Percentiles rank a stretch among this genome's conserved stretches.
Evolutionary conservation across 2,329 filamentous ascomycete species (phyloP).

Genomic region (Didymosphaeria variabile): DNA sequence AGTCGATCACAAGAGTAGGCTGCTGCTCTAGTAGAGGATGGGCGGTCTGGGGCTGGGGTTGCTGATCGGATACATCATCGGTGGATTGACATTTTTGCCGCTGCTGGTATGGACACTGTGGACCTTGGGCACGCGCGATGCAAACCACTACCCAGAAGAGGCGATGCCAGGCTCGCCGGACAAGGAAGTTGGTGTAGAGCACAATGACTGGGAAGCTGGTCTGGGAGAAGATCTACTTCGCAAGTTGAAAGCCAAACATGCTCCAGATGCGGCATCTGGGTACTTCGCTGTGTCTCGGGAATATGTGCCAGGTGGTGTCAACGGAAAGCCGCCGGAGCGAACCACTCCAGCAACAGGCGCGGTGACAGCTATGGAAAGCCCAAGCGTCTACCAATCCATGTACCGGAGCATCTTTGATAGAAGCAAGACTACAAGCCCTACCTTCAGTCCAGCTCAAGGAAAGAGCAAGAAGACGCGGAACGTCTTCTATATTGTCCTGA

Average conservation of each 20-base stretch:
- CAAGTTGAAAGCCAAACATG: constrained; percentile 48
- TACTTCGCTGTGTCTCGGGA: constrained; percentile 97
- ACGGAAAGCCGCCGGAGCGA: constrained; percentile 89
- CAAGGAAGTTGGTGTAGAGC: constrained; percentile 7
- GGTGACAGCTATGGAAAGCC: constrained; percentile 80
- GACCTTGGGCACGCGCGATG: constrained; percentile 9
- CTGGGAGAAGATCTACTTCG: constrained; percentile 9
- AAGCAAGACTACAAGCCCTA: constrained; percentile 64
- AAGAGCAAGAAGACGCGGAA: constrained; percentile 75
- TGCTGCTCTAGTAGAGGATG: constrained; percentile 4
- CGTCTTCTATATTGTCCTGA: constrained; percentile 90
- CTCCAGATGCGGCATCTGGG: constrained; percentile 82
- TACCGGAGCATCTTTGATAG: constrained; percentile 95
- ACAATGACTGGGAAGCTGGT: constrained; percentile 8
- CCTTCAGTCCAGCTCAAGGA: constrained; percentile 62
- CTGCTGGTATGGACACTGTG: constrained; percentile 13
- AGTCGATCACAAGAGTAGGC: constrained; percentile 2
- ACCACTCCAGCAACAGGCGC: constrained; percentile 77
- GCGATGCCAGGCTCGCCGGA: neutral
- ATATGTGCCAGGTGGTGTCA: constrained; percentile 89
- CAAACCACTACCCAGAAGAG: neutral
- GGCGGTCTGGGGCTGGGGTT: constrained; percentile 1
- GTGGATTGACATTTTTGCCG: constrained; percentile 12
- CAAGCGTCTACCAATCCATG: constrained; percentile 98
- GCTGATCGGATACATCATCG: constrained; percentile 10